Base-by-base conservation (phyloP, 805 yeast species). In the Saturnispora galanensis region DNA sequence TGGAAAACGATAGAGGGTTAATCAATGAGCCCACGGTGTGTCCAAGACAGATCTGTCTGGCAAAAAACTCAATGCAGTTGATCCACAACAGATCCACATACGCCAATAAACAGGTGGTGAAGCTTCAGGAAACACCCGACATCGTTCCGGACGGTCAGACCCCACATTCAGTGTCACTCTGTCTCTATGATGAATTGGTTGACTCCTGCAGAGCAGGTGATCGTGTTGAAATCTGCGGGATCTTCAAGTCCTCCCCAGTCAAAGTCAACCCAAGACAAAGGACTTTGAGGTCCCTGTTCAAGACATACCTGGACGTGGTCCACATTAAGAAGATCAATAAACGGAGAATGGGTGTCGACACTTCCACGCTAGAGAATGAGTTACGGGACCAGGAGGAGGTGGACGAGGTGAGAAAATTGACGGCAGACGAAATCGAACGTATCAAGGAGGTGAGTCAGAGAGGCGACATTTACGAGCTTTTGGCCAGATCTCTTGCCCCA, bases 131-230 rank as follows among this genome's bases (percentile, higher is more conserved):
- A 64, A 62, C 66, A 8, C 66, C 66, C 2, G 98, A 93, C 63
- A 72, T 79, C 50, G 95, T 90, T 12, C 98, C 98, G 4, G 97
- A 85, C 65, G 98, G 98, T 13, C 98, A 93, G 65, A 93, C 98
- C 2, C 98, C 98, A 1, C 98, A 93, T 63, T 82, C 96, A 11
- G 85, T 93, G 39, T 86, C 95, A 6, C 68, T 93, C 28, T 87
- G 96, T 68, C 95, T 86, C 1, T 93, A 90, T 59, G 98, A 93
- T 63, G 97, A 93, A 61, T 71, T 93, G 49, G 98, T 93, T 1
- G 98, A 93, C 62, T 73, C 84, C 44, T 84, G 95, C 56, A 76
- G 95, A 55, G 97, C 98, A 8, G 98, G 98, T 71, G 98, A 93
- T 63, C 76, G 97, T 47, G 75, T 93, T 39, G 96, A 90, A 62